Evolutionary conservation across 140 eudicot species (phyloP), one percentile per base, ranked within the genome.

Genomic region (Ambrosia hybrid): DNA sequence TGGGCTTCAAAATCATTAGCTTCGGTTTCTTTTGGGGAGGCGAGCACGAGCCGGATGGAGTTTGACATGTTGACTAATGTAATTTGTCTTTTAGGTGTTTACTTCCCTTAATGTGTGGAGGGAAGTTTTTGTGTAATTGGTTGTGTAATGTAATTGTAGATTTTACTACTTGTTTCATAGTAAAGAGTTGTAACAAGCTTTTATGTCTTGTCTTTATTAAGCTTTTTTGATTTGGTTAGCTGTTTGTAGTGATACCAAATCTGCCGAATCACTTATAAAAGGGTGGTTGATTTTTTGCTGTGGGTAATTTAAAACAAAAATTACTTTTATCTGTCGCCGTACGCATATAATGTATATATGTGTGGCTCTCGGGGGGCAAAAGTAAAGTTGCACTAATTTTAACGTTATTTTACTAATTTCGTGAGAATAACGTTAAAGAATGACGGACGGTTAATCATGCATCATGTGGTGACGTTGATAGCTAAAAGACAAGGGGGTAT

Each of bases 1-100:
- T 92, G 98, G 98, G 98, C 98, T 15, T 92, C 98, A 5, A 89
- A 92, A 70, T 92, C 98, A 1, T 82, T 86, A 60, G 98, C 98
- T 55, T 83, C 95, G 2, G 96, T 92, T 41, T 85, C 96, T 26
- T 86, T 92, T 74, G 95, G 94, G 46, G 96, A 91, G 51, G 82
- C 96, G 46, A 86, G 88, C 77, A 71, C 85, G 12, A 85, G 88
- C 76, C 73, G 90, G 88, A 55, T 26, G 78, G 70, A 74, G 51
- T 21, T 38, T 61, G 37, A 51, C 60, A 71, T 30, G 71, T 45
- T 64, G 65, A 34, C 51, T 11, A 9, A 1, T 17, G 48, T 69
- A 49, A 62, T 37, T 73, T 26, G 70, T 59, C 45, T 15, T 49
- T 80, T 69, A 53, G 68, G 36, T 36, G 12, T 64, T 58, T 74